These are phyloP conservation scores for Vitis hybrid DNA, from an alignment of 177 flowering plant species.

Conservation along the genomic window DNA sequence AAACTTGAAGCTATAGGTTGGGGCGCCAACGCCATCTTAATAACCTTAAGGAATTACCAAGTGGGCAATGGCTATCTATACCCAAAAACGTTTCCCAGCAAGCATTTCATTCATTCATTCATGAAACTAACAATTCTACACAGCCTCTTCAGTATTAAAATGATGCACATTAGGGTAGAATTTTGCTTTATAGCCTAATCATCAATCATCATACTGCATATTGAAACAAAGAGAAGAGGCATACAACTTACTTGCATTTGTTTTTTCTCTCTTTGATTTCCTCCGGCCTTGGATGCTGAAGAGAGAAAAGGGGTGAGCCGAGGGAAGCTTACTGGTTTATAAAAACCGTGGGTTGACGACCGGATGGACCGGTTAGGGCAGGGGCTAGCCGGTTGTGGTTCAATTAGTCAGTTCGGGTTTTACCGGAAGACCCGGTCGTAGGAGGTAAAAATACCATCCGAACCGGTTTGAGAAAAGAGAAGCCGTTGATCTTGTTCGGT, in stretches of 20 bases:
- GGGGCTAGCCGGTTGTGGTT: constrained; percentile 15
- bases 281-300: neutral
- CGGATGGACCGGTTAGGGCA: constrained; percentile 59
- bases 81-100: neutral
- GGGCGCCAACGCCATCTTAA: neutral
- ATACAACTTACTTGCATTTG: neutral
- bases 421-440: constrained; percentile 18
- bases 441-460: neutral
- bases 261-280: neutral
- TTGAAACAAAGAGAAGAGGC: neutral
- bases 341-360: constrained; percentile 30
- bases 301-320: constrained; percentile 23
- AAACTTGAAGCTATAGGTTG: constrained; percentile 37
- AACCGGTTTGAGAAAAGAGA: constrained; percentile 8
- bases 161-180: neutral
- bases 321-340: constrained; percentile 11
- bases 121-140: neutral
- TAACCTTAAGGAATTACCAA: neutral
- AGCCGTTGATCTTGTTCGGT: neutral
- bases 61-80: no score
- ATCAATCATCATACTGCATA: no score
- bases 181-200: no score
- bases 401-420: constrained; percentile 4
- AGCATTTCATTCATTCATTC: neutral
- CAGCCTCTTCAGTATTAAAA: neutral